Base-by-base conservation (phyloP, 768 basidiomycete genomes). In the Termitomyces sp. region DNA sequence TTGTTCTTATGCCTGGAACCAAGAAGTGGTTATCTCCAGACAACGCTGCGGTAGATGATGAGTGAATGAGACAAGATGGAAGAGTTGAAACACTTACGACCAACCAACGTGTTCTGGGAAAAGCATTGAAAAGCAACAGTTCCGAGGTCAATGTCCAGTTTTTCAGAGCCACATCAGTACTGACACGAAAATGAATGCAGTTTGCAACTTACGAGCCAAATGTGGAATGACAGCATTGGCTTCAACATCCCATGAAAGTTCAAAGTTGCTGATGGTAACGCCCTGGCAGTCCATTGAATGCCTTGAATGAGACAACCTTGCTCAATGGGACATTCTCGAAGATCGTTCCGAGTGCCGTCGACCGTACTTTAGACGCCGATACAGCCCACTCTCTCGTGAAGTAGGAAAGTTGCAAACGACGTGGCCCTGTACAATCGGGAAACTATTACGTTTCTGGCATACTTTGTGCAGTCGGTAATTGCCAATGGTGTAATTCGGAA, bases 351-450 rank as follows among this genome's bases (percentile, higher is more conserved):
- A 91, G 79, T 5, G 89, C 88, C 2, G 77, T 81, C 15, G 91
- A 71, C 36, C 85, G 82, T 51, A 91, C 81, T 46, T 76, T 82
- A 20, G 78, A 62, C 0, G 89, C 87, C 5, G 86, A 86, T 51
- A 91, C 85, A 1, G 82, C 86, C 89, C 89, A 91, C 5, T 81
- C 79, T 77, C 54, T 83, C 85, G 65, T 89, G 89, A 43, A 90
- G 74, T 63, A 90, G 69, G 70, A 80, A 86, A 1, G 81, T 86
- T 0, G 88, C 84, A 67, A 88, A 91, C 11, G 77, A 73, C 5
- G 88, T 87, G 71, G 90, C 89, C 60, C 84, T 83, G 34, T 15
- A 65, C n/a, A 58, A 49, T 47, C 25, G 50, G 10, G 57, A 2
- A 12, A 53, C 2, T 4, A 11, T n/a, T 50, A 12, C 9, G 38